A percentile compares a stretch with the other conserved stretches of the same genome.
phyloP scores from a whole-genome alignment of 2,329 filamentous ascomycete genomes.

The Lizonia empirigonia region DNA sequence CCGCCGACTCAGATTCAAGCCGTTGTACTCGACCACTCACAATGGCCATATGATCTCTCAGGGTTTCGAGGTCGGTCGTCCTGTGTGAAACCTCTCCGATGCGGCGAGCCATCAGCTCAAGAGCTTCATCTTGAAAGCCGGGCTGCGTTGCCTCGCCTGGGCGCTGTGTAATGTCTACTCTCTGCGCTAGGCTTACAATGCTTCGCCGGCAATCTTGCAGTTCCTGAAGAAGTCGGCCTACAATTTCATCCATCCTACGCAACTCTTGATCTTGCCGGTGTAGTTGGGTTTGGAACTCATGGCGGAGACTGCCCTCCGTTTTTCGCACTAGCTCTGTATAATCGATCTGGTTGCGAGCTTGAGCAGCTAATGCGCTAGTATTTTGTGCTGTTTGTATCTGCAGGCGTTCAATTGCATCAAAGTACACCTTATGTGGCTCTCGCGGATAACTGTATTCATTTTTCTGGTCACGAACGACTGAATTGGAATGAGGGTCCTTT shows the following conservation, averaged over 20 bases:
- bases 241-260: conserved; percentile 48
- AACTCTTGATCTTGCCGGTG: conserved; percentile 41
- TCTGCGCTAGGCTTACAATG: conserved; percentile 44
- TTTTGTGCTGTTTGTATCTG: conserved; percentile 57
- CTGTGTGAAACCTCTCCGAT: conserved; percentile 50
- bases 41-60: conserved; percentile 56
- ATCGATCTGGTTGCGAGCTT: conserved; percentile 39
- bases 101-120: conserved; percentile 54
- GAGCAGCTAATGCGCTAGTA: conserved; percentile 45
- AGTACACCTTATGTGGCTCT: conserved; percentile 36
- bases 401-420: conserved; percentile 52
- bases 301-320: conserved; percentile 47
- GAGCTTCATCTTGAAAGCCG: conserved; percentile 44
- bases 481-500: conserved; percentile 21
- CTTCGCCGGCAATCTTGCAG: conserved; percentile 47
- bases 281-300: conserved; percentile 42
- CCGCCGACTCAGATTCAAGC: conserved; percentile 22
- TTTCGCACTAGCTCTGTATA: conserved; percentile 35
- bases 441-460: conserved; percentile 41
- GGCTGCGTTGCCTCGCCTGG: conserved; percentile 21
- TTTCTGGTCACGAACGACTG: conserved; percentile 17
- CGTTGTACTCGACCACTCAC: conserved; percentile 54
- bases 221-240: conserved; percentile 50
- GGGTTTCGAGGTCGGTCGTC: conserved; percentile 53
- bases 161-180: conserved; percentile 24